These are phyloP conservation scores for Penicillium sp. DNA, from an alignment of 2,329 filamentous ascomycete genomes.

Conservation along the genomic window DNA sequence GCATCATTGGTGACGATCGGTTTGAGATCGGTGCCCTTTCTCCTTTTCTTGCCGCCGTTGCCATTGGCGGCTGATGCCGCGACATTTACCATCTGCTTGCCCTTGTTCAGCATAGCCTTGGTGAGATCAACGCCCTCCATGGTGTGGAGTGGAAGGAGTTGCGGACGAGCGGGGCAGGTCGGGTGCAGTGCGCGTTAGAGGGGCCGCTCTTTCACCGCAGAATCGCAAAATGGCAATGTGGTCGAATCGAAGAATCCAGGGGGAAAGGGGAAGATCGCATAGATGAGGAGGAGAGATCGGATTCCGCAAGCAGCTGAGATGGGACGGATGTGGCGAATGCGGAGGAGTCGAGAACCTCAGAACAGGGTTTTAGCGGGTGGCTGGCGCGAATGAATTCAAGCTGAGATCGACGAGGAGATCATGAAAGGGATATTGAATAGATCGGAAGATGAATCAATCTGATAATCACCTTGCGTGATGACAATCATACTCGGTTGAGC, in stretches of 20 bases:
- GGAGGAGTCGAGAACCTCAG: slow-evolving; percentile 10
- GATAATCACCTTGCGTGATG: too few relatives aligned
- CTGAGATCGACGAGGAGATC: too few relatives aligned
- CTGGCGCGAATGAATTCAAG: too few relatives aligned
- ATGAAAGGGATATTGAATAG: too few relatives aligned
- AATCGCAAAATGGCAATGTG: too few relatives aligned
- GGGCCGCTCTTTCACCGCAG: slow-evolving; percentile 5
- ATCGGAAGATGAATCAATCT: too few relatives aligned
- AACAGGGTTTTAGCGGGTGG: background rate
- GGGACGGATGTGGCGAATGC: slow-evolving; percentile 21
- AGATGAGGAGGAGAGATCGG: background rate
- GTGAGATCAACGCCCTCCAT: slow-evolving; percentile 62
- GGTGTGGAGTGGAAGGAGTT: slow-evolving; percentile 26
- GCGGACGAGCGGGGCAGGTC: slow-evolving; percentile 22
- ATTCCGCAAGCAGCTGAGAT: slow-evolving; percentile 22
- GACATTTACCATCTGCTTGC: slow-evolving; percentile 55
- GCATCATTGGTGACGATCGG: slow-evolving; percentile 61
- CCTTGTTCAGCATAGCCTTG: slow-evolving; percentile 60
- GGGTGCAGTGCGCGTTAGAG: slow-evolving; percentile 9
- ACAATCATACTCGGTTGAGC: too few relatives aligned
- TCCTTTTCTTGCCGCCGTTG: slow-evolving; percentile 58
- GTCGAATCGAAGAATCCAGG: too few relatives aligned
- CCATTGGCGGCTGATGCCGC: slow-evolving; percentile 46
- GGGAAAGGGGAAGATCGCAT: too few relatives aligned
- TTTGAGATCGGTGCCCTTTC: slow-evolving; percentile 59